These are phyloP conservation scores for Fusarium compactum DNA, from an alignment of 2,329 filamentous ascomycete species.

Conservation along the genomic window DNA sequence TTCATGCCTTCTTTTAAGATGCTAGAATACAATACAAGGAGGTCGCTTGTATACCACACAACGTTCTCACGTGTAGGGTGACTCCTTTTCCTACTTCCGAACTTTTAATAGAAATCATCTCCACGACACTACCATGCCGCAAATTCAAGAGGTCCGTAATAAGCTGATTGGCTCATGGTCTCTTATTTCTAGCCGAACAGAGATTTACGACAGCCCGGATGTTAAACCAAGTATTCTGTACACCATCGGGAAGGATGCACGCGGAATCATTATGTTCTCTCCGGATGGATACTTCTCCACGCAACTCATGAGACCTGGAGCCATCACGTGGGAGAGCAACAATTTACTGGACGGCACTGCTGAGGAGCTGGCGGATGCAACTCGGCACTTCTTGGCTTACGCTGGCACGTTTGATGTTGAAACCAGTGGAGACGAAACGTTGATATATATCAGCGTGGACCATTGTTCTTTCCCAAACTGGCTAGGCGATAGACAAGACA, in stretches of 20 bases:
- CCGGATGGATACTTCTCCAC: conserved; percentile 1
- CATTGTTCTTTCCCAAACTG: conserved; percentile 2
- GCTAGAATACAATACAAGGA: neutral
- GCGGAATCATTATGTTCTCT: neutral
- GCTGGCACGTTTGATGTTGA: conserved; percentile 4
- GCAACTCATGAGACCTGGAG: conserved; percentile 2
- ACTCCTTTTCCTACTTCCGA: neutral
- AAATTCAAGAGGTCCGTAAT: conserved; percentile 2
- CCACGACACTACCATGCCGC: neutral
- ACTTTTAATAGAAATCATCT: neutral
- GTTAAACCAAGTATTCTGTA: neutral
- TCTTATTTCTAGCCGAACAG: conserved; percentile 6
- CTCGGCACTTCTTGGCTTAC: neutral
- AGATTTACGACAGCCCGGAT: conserved; percentile 1
- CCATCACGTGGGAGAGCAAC: neutral
- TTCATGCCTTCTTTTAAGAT: conserved; percentile 1
- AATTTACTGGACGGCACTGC: neutral
- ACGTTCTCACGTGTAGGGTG: neutral
- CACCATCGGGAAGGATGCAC: neutral
- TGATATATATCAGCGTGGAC: neutral
- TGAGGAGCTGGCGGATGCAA: neutral
- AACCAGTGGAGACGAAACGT: neutral
- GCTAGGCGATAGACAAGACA: conserved; percentile 1
- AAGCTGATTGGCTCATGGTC: conserved; percentile 4
- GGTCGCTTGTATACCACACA: neutral